Percentiles rank a stretch among this genome's conserved stretches.
These are phyloP conservation scores for Phragmites australis DNA, from an alignment of 176 grass and related monocot genomes.

Conservation along the genomic window DNA sequence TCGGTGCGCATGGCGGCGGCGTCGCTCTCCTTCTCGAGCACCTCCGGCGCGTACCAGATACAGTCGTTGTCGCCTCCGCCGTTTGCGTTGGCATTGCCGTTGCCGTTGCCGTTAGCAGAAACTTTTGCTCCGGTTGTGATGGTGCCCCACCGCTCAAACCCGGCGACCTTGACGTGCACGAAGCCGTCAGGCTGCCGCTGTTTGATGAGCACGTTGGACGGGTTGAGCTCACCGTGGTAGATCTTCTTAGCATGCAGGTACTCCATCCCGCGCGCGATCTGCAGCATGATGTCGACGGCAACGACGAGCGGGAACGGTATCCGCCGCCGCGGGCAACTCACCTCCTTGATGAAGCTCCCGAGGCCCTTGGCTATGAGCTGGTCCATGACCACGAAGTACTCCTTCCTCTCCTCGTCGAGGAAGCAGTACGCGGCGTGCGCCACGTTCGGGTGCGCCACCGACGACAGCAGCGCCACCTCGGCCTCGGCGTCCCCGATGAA, in stretches of 20 bases:
- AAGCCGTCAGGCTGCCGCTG: slow-evolving; percentile 57
- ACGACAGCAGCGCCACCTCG: slow-evolving; percentile 68
- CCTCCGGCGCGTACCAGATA: slow-evolving; percentile 92
- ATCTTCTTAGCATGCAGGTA: slow-evolving; percentile 75
- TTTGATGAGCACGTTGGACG: slow-evolving; percentile 71
- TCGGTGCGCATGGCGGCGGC: slow-evolving; percentile 46
- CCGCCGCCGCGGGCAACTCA: slow-evolving; percentile 53
- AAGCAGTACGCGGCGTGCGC: slow-evolving; percentile 68
- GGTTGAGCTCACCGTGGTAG: slow-evolving; percentile 79
- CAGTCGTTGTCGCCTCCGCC: slow-evolving; percentile 30
- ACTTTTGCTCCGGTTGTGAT: slow-evolving; percentile 35
- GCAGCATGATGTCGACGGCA: slow-evolving; percentile 81
- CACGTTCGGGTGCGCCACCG: slow-evolving; percentile 71
- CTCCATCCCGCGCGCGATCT: slow-evolving; percentile 90
- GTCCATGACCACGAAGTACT: slow-evolving; percentile 72
- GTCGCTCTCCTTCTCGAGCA: slow-evolving; percentile 45
- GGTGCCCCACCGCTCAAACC: slow-evolving; percentile 45
- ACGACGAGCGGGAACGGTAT: slow-evolving; percentile 65
- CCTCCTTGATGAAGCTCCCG: slow-evolving; percentile 63
- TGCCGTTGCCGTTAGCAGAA: not conserved
- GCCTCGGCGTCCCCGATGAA: slow-evolving; percentile 58
- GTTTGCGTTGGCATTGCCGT: not conserved
- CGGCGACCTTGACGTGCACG: slow-evolving; percentile 73
- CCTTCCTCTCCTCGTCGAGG: slow-evolving; percentile 80
- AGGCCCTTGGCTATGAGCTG: slow-evolving; percentile 81